phyloP scores from a whole-genome alignment of 768 basidiomycete species.

The Favolaschia claudopus region DNA sequence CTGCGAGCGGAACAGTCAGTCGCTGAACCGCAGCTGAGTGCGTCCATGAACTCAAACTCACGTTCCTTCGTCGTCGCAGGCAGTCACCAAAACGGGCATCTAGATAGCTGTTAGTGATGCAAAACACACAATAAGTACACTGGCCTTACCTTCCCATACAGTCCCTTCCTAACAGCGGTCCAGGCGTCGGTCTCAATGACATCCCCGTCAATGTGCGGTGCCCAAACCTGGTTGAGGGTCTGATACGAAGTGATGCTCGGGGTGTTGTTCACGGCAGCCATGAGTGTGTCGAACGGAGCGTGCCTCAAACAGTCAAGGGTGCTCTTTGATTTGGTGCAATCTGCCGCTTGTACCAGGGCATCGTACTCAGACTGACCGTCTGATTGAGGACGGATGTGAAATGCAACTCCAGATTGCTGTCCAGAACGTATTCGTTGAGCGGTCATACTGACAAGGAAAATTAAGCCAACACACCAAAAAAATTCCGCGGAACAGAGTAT shows the following conservation, averaged over 20 bases:
- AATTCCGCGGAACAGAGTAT: neutral
- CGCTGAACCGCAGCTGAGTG: neutral
- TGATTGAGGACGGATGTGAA: neutral
- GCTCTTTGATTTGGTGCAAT: conserved; percentile 36
- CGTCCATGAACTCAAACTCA: neutral
- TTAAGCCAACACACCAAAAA: neutral
- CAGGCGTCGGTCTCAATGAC: conserved; percentile 44
- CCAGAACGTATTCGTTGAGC: neutral
- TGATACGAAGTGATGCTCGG: conserved; percentile 40
- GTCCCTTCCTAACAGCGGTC: conserved; percentile 41
- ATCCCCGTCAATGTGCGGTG: conserved; percentile 47
- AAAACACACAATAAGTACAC: neutral
- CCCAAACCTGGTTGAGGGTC: conserved; percentile 41
- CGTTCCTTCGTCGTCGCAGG: conserved; percentile 19
- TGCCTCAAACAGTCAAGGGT: conserved; percentile 43
- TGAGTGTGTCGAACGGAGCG: conserved; percentile 37
- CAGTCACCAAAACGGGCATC: conserved; percentile 13
- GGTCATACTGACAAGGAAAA: neutral
- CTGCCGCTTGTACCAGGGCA: conserved; percentile 3
- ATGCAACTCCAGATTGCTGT: conserved; percentile 9
- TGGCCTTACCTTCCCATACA: conserved; percentile 35
- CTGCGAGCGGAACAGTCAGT: neutral
- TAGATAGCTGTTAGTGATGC: neutral
- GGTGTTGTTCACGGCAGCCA: conserved; percentile 40
- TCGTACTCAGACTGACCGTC: conserved; percentile 14